Evolutionary conservation across 169 alveolate species (phyloP).

Genomic region (Babesia ovata): DNA sequence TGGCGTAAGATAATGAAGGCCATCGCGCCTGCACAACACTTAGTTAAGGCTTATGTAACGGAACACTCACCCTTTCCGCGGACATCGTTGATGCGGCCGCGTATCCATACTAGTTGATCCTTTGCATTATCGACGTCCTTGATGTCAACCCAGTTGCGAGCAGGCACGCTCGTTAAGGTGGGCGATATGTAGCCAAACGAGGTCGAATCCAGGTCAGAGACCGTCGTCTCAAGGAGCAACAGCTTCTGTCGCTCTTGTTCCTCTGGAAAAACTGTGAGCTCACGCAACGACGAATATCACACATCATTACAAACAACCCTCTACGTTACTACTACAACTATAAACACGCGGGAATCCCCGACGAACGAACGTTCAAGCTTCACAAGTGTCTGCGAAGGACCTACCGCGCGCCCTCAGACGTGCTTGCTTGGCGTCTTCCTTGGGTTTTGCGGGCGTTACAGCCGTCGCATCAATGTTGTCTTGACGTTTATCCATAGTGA

Average conservation of each 20-base stretch:
- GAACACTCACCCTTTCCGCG: constrained; percentile 76
- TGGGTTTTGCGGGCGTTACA: constrained; percentile 5
- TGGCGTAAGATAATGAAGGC: constrained; percentile 79
- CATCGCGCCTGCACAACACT: constrained; percentile 62
- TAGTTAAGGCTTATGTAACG: not conserved
- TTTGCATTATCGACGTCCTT: constrained; percentile 16
- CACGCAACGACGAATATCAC: not conserved
- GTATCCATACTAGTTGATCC: constrained; percentile 74
- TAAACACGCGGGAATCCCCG: not conserved
- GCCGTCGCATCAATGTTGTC: constrained; percentile 22
- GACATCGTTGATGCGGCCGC: constrained; percentile 82
- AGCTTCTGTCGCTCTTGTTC: constrained; percentile 32
- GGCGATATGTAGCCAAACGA: constrained; percentile 45
- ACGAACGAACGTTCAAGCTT: not conserved
- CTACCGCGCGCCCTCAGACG: constrained; percentile 46
- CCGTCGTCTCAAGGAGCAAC: constrained; percentile 44
- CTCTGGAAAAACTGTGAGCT: constrained; percentile 17
- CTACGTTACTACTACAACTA: not conserved
- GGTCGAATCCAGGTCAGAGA: constrained; percentile 34
- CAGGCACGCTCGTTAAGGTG: constrained; percentile 2
- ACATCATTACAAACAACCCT: not conserved
- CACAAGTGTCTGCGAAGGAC: not conserved
- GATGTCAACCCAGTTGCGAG: constrained; percentile 30
- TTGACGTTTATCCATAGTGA: constrained; percentile 21
- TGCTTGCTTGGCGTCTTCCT: constrained; percentile 39